Conservation (phyloP, 495 filamentous ascomycete genomes). For the Lasiosphaeria hispida region DNA sequence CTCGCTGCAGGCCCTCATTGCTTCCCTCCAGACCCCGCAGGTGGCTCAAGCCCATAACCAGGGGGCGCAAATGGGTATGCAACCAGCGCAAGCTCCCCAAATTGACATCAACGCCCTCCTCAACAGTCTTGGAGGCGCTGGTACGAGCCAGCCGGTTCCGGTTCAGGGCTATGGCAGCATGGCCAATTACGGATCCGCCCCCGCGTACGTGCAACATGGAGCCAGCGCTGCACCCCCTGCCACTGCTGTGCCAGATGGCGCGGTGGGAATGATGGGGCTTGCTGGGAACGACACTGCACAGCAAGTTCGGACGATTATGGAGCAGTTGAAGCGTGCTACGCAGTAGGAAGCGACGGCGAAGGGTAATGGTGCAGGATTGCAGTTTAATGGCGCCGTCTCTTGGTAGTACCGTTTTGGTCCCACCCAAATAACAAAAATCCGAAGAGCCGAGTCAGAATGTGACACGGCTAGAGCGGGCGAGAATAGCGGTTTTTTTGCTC, state of each 20-base stretch:
- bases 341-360: background rate
- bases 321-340: constrained; percentile 24
- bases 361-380: too few species aligned
- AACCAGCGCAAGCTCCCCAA: constrained; percentile 11
- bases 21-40: constrained; percentile 56
- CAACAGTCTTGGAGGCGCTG: constrained; percentile 19
- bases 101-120: constrained; percentile 33
- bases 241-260: constrained; percentile 15
- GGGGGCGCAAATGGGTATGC: constrained; percentile 17
- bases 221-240: constrained; percentile 10
- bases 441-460: too few species aligned
- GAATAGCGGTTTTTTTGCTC: too few species aligned
- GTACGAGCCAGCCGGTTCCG: constrained; percentile 17
- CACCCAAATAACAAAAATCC: too few species aligned
- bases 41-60: constrained; percentile 46
- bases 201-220: background rate
- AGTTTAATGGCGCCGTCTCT: too few species aligned
- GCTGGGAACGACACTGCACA: constrained; percentile 20
- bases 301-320: constrained; percentile 30
- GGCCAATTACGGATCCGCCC: constrained; percentile 10
- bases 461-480: too few species aligned
- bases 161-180: constrained; percentile 20
- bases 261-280: constrained; percentile 18
- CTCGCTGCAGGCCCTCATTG: constrained; percentile 69
- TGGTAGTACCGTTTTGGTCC: too few species aligned